Percentiles rank a stretch among this genome's conserved stretches.
Evolutionary conservation across 345 rosid species (phyloP).

Genomic region (Schrenkiella parvula): DNA sequence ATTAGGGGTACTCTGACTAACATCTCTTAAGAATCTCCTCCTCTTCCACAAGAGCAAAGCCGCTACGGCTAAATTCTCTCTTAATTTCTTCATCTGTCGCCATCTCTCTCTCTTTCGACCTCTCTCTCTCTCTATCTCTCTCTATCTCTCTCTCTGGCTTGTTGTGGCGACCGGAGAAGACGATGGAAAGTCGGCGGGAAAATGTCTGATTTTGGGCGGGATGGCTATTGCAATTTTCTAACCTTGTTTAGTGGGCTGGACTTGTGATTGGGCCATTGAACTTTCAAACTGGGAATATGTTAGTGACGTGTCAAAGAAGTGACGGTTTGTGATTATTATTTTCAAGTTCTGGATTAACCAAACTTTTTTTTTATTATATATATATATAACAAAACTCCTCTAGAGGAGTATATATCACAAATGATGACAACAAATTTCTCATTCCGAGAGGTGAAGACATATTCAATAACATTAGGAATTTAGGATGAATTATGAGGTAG

Average conservation of each 20-base stretch:
- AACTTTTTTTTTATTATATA: background rate
- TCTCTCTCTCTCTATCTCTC: slow-evolving; percentile 5
- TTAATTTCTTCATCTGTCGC: slow-evolving; percentile 71
- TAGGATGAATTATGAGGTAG: background rate
- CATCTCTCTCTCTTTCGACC: slow-evolving; percentile 8
- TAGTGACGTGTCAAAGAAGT: background rate
- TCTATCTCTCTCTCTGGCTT: slow-evolving; percentile 1
- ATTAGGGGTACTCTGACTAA: slow-evolving; percentile 19
- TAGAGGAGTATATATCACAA: too few species aligned
- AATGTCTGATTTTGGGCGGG: slow-evolving; percentile 26
- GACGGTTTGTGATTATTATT: background rate
- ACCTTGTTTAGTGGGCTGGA: background rate
- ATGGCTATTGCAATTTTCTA: background rate
- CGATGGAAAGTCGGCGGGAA: slow-evolving; percentile 58
- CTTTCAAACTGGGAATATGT: background rate
- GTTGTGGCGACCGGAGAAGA: slow-evolving; percentile 18
- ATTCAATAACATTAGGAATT: too few species aligned
- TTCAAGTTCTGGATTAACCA: background rate
- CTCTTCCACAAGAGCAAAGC: slow-evolving; percentile 58
- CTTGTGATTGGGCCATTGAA: background rate
- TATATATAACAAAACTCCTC: too few species aligned
- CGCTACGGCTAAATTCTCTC: slow-evolving; percentile 56
- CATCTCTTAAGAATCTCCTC: slow-evolving; percentile 70
- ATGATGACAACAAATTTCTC: background rate
- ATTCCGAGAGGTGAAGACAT: too few species aligned